Conservation (phyloP, 805 yeast species). For the Middelhovenomyces tepae region DNA sequence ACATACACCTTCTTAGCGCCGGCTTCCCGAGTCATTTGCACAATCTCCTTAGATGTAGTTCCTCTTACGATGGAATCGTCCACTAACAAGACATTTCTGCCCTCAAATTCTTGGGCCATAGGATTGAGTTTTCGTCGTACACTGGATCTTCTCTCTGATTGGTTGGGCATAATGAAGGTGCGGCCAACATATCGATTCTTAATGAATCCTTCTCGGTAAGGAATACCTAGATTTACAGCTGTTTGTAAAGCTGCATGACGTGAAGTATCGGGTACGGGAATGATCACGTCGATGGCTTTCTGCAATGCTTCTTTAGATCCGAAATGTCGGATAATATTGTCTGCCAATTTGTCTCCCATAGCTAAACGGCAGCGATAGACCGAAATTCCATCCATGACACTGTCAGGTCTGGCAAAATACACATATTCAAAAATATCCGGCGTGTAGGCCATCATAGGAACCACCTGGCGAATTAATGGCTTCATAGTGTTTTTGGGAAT, state of each 20-base stretch:
- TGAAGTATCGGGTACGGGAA: constrained; percentile 98
- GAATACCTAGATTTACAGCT: constrained; percentile 69
- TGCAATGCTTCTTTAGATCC: constrained; percentile 37
- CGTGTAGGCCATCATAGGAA: constrained; percentile 64
- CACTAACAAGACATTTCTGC: constrained; percentile 76
- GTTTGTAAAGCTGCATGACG: constrained; percentile 90
- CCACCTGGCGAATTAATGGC: constrained; percentile 84
- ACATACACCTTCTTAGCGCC: constrained; percentile 93
- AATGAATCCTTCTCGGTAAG: constrained; percentile 94
- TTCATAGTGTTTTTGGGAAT: constrained; percentile 65
- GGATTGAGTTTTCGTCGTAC: constrained; percentile 94
- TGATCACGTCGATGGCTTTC: constrained; percentile 78
- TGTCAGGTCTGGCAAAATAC: constrained; percentile 96
- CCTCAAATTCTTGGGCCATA: constrained; percentile 86
- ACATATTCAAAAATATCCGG: constrained; percentile 98
- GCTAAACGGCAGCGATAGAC: constrained; percentile 87
- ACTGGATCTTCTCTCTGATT: constrained; percentile 83
- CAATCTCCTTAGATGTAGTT: constrained; percentile 93
- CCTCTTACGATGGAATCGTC: constrained; percentile 98
- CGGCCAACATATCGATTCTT: constrained; percentile 96
- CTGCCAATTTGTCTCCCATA: constrained; percentile 89
- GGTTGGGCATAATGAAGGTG: constrained; percentile 98
- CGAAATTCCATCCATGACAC: constrained; percentile 92
- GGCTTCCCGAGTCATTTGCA: constrained; percentile 97
- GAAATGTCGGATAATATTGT: constrained; percentile 44